A percentile compares a stretch with the other conserved stretches of the same genome.
Evolutionary conservation across 2,329 filamentous ascomycete genomes (phyloP).

Genomic region (Ophiocordyceps camponoti-leonardi): DNA sequence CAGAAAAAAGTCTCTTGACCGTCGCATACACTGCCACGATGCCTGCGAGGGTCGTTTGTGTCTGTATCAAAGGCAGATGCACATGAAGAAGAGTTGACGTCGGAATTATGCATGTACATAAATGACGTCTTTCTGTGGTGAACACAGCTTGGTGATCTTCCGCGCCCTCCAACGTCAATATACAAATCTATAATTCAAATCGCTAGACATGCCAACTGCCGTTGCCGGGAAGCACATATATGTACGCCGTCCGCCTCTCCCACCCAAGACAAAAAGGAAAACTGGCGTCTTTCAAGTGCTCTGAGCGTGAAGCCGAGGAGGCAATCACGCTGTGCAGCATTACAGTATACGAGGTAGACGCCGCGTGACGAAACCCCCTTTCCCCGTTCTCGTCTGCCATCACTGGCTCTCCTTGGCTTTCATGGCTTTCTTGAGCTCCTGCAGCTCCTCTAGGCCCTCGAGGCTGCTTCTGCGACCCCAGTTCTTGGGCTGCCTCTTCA

Average conservation of each 20-base stretch:
- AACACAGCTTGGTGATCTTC: not conserved
- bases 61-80: no score
- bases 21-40: no score
- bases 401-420: constrained; percentile 3
- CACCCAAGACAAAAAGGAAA: not conserved
- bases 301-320: not conserved
- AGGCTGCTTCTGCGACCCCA: constrained; percentile 77
- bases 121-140: no score
- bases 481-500: constrained; percentile 77
- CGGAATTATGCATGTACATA: no score
- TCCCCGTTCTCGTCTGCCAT: not conserved
- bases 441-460: constrained; percentile 28
- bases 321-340: not conserved
- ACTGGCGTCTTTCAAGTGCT: not conserved
- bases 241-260: not conserved
- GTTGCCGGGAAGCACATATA: not conserved
- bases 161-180: not conserved
- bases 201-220: not conserved
- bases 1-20: no score
- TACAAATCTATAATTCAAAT: not conserved
- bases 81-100: no score
- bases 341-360: not conserved
- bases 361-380: not conserved
- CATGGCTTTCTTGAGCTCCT: constrained; percentile 11
- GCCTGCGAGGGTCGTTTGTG: no score